phyloP scores from a whole-genome alignment of 805 yeast genomes.

The Isabelozyma heimii region DNA sequence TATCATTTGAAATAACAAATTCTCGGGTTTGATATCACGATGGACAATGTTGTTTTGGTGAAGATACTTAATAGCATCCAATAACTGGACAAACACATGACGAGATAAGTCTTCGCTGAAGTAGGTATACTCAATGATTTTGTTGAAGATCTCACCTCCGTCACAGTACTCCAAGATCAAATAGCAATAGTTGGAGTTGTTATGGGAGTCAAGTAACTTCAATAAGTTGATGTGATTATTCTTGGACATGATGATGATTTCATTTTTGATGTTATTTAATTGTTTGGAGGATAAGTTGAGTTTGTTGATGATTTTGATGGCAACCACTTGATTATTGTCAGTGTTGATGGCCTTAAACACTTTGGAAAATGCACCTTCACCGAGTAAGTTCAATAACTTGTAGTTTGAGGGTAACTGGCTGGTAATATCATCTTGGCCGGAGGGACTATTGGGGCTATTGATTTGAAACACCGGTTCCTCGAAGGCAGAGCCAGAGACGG shows the following conservation, averaged over 20 bases:
- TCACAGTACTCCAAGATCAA: slow-evolving; percentile 64
- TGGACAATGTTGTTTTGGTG: slow-evolving; percentile 72
- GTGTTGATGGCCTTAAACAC: slow-evolving; percentile 65
- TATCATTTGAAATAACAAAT: slow-evolving; percentile 61
- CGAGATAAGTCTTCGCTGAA: slow-evolving; percentile 70
- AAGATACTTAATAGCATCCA: slow-evolving; percentile 64
- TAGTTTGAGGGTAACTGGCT: slow-evolving; percentile 24
- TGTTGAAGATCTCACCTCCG: slow-evolving; percentile 82
- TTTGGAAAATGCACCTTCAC: slow-evolving; percentile 88
- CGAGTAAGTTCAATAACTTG: slow-evolving; percentile 39
- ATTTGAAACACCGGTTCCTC: neutral
- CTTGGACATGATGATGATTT: slow-evolving; percentile 70
- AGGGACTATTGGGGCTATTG: neutral
- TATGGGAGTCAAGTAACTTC: slow-evolving; percentile 51
- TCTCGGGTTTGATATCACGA: slow-evolving; percentile 82
- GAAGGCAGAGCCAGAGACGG: neutral
- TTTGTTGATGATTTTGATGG: slow-evolving; percentile 75
- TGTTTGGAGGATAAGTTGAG: slow-evolving; percentile 49
- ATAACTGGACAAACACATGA: slow-evolving; percentile 71
- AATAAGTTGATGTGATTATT: slow-evolving; percentile 61
- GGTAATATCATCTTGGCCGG: neutral
- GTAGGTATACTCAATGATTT: slow-evolving; percentile 74
- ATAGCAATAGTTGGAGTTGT: slow-evolving; percentile 54
- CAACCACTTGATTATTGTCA: slow-evolving; percentile 47
- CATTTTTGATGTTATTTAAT: slow-evolving; percentile 60